phyloP scores from a whole-genome alignment of 2,329 filamentous ascomycete species.

The Nemania abortiva region DNA sequence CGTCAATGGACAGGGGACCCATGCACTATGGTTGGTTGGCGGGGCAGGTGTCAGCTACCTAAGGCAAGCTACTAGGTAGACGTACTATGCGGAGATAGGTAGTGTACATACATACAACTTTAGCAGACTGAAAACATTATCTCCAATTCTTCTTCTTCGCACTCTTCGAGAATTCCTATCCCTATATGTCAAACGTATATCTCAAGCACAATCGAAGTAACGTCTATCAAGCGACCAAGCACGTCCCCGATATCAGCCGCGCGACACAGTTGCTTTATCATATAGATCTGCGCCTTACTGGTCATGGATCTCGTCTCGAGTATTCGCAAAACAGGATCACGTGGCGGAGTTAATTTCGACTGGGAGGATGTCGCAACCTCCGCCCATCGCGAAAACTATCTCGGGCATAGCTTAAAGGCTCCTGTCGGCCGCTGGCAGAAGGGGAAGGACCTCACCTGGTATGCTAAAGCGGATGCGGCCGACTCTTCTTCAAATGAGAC shows the following conservation, averaged over 20 bases:
- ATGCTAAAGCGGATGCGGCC: slow-evolving; percentile 68
- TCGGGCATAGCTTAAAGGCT: slow-evolving; percentile 92
- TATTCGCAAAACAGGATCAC: slow-evolving; percentile 89
- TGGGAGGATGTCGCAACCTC: slow-evolving; percentile 95
- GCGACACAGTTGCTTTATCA: background rate
- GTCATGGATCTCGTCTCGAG: slow-evolving; percentile 92
- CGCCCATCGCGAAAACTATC: slow-evolving; percentile 86
- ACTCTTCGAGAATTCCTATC: background rate
- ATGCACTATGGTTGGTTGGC: slow-evolving; percentile 26
- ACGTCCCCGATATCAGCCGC: background rate
- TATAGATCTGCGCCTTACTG: background rate
- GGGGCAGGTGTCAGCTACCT: slow-evolving; percentile 18
- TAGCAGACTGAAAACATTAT: too few relatives aligned
- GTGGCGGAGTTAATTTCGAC: slow-evolving; percentile 94
- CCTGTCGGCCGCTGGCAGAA: slow-evolving; percentile 94
- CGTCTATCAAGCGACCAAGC: background rate
- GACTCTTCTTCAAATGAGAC: slow-evolving; percentile 67
- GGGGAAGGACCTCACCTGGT: slow-evolving; percentile 75
- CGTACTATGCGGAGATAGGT: background rate
- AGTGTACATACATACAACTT: background rate
- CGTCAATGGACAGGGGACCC: slow-evolving; percentile 34
- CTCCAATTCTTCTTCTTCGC: too few relatives aligned
- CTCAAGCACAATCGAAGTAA: background rate
- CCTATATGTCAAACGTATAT: background rate
- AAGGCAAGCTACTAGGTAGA: background rate